phyloP scores from a whole-genome alignment of 164 flowering plant species.

The Stephania cephalantha region DNA sequence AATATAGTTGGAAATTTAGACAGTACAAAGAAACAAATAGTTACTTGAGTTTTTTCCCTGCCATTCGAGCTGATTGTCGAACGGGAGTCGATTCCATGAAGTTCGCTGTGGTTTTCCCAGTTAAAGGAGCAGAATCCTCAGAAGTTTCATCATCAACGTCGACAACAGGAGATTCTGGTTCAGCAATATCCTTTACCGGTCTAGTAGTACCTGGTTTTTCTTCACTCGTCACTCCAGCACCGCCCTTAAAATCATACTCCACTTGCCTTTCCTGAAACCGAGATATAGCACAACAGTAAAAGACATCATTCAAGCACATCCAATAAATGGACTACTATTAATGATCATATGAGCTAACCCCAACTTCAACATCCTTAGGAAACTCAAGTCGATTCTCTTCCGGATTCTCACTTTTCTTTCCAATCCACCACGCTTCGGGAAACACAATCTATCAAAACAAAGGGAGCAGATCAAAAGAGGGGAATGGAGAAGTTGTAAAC shows the following conservation, averaged over 20 bases:
- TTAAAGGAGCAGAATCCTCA: conserved; percentile 25
- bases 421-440: conserved; percentile 98
- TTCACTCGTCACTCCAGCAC: conserved; percentile 53
- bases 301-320: neutral
- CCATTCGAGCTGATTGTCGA: conserved; percentile 74
- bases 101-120: conserved; percentile 23
- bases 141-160: conserved; percentile 42
- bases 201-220: conserved; percentile 23
- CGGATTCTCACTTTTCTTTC: conserved; percentile 79
- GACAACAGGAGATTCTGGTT: conserved; percentile 31
- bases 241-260: conserved; percentile 78
- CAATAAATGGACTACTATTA: neutral
- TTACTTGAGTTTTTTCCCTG: conserved; percentile 71
- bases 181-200: conserved; percentile 19
- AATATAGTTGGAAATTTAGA: too few species aligned
- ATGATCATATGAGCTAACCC: conserved; percentile 35
- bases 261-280: conserved; percentile 40
- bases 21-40: conserved; percentile 1
- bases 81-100: conserved; percentile 43
- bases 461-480: neutral
- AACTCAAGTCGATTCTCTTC: conserved; percentile 71
- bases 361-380: conserved; percentile 51
- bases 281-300: neutral
- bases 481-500: neutral
- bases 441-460: conserved; percentile 57